phyloP scores from a whole-genome alignment of 306 rosid species.

The Trifolium subterraneum region DNA sequence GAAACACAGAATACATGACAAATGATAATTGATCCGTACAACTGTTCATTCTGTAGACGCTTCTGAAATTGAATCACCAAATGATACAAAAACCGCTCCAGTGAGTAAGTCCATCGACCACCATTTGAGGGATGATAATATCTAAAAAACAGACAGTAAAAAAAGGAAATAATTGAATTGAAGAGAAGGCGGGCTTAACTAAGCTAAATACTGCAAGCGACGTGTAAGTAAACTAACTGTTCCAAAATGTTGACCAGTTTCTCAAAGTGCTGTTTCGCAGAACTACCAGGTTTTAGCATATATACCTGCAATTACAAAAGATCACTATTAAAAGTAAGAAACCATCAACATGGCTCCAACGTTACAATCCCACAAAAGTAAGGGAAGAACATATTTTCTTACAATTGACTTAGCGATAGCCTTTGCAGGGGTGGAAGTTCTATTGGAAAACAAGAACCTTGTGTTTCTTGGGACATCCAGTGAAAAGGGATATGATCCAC shows the following conservation, averaged over 20 bases:
- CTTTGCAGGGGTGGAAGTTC: conserved; percentile 83
- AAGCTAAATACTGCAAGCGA: conserved; percentile 37
- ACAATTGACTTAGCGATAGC: conserved; percentile 92
- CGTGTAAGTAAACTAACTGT: conserved; percentile 81
- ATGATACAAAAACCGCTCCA: conserved; percentile 84
- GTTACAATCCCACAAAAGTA: conserved; percentile 33
- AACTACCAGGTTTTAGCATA: conserved; percentile 82
- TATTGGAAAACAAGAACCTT: conserved; percentile 93
- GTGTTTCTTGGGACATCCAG: conserved; percentile 95
- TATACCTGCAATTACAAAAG: conserved; percentile 70
- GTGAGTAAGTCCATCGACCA: conserved; percentile 96
- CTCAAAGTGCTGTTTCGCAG: conserved; percentile 74
- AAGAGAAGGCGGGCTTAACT: conserved; percentile 24
- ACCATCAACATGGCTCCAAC: conserved; percentile 21
- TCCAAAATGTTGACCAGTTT: conserved; percentile 96
- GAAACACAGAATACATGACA: conserved; percentile 32
- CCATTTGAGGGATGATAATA: conserved; percentile 99
- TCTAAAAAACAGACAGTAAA: conserved; percentile 50
- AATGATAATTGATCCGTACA: conserved; percentile 59
- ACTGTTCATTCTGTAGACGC: conserved; percentile 83
- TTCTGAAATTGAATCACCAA: conserved; percentile 86
- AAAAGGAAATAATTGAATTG: conserved; percentile 30
- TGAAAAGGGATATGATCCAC: conserved; percentile 92
- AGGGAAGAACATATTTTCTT: conserved; percentile 49
- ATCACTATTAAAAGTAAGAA: conserved; percentile 37